Percentiles rank a stretch among this genome's conserved stretches.
Conservation (phyloP, 257 asterid genomes). For the Nicotiana knightiana region DNA sequence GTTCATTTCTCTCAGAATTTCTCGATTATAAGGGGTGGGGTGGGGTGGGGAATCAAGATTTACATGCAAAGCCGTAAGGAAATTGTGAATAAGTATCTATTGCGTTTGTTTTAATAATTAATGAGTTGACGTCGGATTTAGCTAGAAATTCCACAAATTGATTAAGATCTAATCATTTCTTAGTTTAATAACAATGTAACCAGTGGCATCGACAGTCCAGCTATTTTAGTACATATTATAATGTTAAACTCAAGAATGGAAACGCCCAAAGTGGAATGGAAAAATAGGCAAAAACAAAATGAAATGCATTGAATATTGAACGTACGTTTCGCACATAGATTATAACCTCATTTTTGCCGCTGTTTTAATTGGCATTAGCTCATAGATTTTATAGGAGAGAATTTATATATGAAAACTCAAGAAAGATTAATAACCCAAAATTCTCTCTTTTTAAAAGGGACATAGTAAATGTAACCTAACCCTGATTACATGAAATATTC, state of each 20-base stretch:
- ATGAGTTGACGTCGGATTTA: not conserved
- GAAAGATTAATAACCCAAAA: too few species aligned
- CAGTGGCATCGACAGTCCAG: not conserved
- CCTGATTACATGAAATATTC: too few species aligned
- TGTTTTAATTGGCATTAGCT: conserved; percentile 1
- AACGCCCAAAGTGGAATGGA: not conserved
- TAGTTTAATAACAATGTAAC: not conserved
- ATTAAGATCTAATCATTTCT: not conserved
- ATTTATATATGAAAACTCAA: not conserved
- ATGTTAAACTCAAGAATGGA: not conserved
- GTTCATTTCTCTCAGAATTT: too few species aligned
- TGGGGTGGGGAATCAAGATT: too few species aligned
- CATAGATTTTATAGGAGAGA: not conserved
- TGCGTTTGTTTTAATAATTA: not conserved
- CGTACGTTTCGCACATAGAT: not conserved
- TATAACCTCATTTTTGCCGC: not conserved
- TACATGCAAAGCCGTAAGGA: too few species aligned
- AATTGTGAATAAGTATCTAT: too few species aligned
- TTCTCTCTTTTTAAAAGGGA: not conserved
- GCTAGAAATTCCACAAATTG: not conserved
- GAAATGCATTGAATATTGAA: not conserved
- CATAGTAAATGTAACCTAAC: too few species aligned
- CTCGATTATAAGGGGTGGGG: too few species aligned
- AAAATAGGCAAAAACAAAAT: not conserved
- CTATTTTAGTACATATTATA: not conserved